These are phyloP conservation scores for Fomitopsis pulvina DNA, from an alignment of 768 basidiomycete species.

Conservation along the genomic window DNA sequence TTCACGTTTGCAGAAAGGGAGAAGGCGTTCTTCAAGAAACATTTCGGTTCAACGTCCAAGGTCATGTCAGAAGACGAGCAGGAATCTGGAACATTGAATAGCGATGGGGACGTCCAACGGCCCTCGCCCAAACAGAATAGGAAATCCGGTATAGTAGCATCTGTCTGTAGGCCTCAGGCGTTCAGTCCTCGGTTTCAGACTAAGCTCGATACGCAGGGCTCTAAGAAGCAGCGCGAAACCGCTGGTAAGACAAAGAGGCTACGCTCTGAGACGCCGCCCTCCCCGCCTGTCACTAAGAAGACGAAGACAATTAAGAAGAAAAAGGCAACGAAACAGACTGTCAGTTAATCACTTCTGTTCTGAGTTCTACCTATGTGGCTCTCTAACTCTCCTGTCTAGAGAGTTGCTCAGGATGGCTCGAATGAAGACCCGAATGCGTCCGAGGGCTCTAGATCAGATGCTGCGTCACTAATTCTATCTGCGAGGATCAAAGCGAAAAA, in stretches of 20 bases:
- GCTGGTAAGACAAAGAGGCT: neutral
- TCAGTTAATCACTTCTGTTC: neutral
- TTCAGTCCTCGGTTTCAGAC: too few species aligned
- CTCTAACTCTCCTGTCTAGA: neutral
- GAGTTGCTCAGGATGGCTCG: neutral
- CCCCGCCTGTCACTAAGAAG: neutral
- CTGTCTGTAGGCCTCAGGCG: too few species aligned
- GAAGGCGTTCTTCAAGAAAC: conserved; percentile 29
- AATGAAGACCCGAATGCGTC: neutral
- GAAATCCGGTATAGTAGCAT: too few species aligned
- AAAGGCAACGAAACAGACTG: neutral
- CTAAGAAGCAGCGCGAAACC: neutral
- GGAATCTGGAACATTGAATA: neutral
- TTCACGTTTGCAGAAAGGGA: conserved; percentile 27
- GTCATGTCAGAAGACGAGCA: neutral
- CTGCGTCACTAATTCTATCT: neutral
- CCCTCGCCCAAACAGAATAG: too few species aligned
- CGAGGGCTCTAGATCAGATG: neutral
- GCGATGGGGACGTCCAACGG: too few species aligned
- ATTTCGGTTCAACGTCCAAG: conserved; percentile 11
- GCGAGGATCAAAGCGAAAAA: neutral
- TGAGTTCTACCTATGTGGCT: too few species aligned
- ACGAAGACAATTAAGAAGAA: neutral
- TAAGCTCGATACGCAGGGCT: too few species aligned
- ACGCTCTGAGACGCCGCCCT: neutral